Conservation (phyloP, 208 protist species). For the Strigomonas galati region DNA sequence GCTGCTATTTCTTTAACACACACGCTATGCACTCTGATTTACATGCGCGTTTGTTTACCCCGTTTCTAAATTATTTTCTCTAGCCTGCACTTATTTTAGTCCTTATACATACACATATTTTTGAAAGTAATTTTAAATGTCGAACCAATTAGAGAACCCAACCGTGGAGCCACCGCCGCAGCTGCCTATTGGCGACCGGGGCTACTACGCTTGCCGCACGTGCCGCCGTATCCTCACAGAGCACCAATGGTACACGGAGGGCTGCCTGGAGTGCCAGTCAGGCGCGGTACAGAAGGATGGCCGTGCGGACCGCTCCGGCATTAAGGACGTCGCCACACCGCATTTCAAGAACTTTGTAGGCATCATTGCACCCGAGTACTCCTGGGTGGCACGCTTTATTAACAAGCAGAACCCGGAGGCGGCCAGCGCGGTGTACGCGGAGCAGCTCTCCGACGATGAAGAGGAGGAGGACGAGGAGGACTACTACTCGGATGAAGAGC, state of each 20-base stretch:
- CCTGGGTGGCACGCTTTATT: slow-evolving; percentile 85
- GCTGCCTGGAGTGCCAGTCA: slow-evolving; percentile 67
- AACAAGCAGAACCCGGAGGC: slow-evolving; percentile 23
- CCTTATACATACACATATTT: too few relatives aligned
- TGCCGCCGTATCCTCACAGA: slow-evolving; percentile 78
- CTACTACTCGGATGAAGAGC: slow-evolving; percentile 19
- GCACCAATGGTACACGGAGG: slow-evolving; percentile 66
- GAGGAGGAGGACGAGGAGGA: slow-evolving; percentile 26
- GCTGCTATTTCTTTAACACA: too few relatives aligned
- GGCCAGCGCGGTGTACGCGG: slow-evolving; percentile 76
- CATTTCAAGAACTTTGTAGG: slow-evolving; percentile 86
- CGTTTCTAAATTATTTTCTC: too few relatives aligned
- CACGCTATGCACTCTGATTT: too few relatives aligned
- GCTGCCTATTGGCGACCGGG: slow-evolving; percentile 63
- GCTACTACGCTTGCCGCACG: slow-evolving; percentile 72
- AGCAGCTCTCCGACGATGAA: slow-evolving; percentile 58
- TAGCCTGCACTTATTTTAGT: too few relatives aligned
- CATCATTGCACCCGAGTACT: slow-evolving; percentile 74
- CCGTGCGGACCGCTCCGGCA: slow-evolving; percentile 31
- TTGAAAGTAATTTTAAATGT: slow-evolving; percentile 1
- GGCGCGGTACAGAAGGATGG: slow-evolving; percentile 26
- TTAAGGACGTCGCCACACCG: slow-evolving; percentile 70
- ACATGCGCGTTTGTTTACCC: too few relatives aligned
- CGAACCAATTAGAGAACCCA: slow-evolving; percentile 9
- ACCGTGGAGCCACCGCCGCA: slow-evolving; percentile 60